phyloP scores from a whole-genome alignment of 176 grass and related monocot species.

The Panicum miliaceum region DNA sequence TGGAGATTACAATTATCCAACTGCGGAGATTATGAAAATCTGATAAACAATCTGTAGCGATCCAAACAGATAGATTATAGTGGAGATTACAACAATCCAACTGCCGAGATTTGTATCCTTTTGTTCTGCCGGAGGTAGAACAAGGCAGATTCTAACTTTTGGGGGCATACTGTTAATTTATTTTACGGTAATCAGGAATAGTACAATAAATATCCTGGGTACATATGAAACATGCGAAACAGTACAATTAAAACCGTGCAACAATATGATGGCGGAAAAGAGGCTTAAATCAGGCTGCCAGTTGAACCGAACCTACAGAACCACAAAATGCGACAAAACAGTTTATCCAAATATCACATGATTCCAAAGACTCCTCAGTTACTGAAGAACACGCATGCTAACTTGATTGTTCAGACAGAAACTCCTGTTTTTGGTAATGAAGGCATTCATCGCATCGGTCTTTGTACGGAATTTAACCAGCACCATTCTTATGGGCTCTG shows the following conservation, averaged over 20 bases:
- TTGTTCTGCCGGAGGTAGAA: neutral
- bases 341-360: neutral
- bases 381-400: constrained; percentile 77
- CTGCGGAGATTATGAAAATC: no score
- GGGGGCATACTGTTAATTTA: neutral
- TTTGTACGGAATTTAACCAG: constrained; percentile 65
- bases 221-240: constrained; percentile 11
- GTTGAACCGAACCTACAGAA: constrained; percentile 9
- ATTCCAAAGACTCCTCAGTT: constrained; percentile 44
- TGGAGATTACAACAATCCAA: no score
- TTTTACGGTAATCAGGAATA: neutral
- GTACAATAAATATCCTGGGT: neutral
- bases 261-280: neutral
- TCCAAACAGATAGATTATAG: no score
- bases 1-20: no score
- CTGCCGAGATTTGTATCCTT: neutral
- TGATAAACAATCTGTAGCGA: no score
- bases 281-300: neutral
- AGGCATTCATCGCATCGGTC: constrained; percentile 70
- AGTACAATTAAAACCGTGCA: constrained; percentile 17
- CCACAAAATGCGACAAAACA: constrained; percentile 6
- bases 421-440: constrained; percentile 67
- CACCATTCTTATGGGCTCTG: constrained; percentile 63
- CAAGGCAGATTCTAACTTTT: neutral
- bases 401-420: constrained; percentile 84